Conservation (phyloP, 306 rosid genomes). For the Fragaria iinumae region DNA sequence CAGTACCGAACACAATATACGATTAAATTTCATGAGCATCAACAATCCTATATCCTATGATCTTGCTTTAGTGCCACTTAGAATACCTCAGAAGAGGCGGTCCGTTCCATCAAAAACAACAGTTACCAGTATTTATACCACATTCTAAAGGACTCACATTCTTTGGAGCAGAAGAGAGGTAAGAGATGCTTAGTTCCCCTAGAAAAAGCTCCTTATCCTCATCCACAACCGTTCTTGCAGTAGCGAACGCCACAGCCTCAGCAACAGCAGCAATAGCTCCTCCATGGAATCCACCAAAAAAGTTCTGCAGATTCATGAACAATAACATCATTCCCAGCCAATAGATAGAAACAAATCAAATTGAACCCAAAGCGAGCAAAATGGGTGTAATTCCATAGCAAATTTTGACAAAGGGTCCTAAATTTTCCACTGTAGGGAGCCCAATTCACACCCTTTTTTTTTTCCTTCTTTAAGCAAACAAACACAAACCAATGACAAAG, state of each 20-base stretch:
- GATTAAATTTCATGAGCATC: neutral
- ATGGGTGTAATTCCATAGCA: too few species aligned
- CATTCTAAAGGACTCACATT: slow-evolving; percentile 34
- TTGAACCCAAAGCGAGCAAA: neutral
- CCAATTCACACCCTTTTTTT: neutral
- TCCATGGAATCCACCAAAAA: slow-evolving; percentile 34
- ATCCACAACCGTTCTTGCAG: slow-evolving; percentile 44
- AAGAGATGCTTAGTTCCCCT: slow-evolving; percentile 50
- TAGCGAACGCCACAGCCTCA: slow-evolving; percentile 40
- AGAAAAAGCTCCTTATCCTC: slow-evolving; percentile 42
- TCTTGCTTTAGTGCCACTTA: neutral
- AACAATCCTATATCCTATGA: neutral
- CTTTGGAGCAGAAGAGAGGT: slow-evolving; percentile 41
- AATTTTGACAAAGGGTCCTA: neutral
- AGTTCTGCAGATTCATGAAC: slow-evolving; percentile 36
- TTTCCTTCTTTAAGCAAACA: neutral
- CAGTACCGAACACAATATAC: neutral
- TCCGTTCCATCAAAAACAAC: neutral
- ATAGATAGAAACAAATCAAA: neutral
- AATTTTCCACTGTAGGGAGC: neutral
- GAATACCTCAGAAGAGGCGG: neutral
- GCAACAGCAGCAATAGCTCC: slow-evolving; percentile 49
- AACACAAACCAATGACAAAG: neutral
- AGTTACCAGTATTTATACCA: neutral
- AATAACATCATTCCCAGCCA: neutral